phyloP scores from a whole-genome alignment of 306 rosid species.

The Vigna reflexopilosa region DNA sequence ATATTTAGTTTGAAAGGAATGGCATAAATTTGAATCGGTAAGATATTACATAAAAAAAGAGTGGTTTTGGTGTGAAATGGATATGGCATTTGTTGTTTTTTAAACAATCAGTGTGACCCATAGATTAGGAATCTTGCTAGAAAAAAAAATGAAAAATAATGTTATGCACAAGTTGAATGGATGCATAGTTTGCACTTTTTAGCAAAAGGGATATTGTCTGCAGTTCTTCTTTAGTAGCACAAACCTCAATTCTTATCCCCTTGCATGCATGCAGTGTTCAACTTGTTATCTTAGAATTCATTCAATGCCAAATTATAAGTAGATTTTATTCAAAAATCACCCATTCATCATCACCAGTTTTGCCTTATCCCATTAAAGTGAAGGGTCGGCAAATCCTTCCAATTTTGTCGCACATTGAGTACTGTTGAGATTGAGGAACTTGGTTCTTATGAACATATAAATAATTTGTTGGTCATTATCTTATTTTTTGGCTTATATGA shows the following conservation, averaged over 20 bases:
- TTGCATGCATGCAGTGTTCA: slow-evolving; percentile 27
- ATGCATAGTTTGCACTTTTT: slow-evolving; percentile 26
- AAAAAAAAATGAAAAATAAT: background rate
- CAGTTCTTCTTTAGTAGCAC: slow-evolving; percentile 26
- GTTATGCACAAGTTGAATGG: slow-evolving; percentile 14
- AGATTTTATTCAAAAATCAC: slow-evolving; percentile 29
- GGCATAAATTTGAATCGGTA: slow-evolving; percentile 34
- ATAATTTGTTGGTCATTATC: background rate
- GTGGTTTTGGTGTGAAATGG: slow-evolving; percentile 42
- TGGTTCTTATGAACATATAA: background rate
- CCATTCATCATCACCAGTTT: background rate
- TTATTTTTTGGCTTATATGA: slow-evolving; percentile 42
- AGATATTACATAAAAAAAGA: slow-evolving; percentile 42
- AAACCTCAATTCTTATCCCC: slow-evolving; percentile 52
- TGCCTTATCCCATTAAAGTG: slow-evolving; percentile 47
- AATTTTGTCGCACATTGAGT: slow-evolving; percentile 31
- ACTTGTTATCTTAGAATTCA: slow-evolving; percentile 17
- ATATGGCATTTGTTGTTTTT: slow-evolving; percentile 26
- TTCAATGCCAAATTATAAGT: background rate
- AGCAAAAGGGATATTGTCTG: slow-evolving; percentile 27
- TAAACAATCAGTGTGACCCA: slow-evolving; percentile 29
- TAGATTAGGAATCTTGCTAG: slow-evolving; percentile 29
- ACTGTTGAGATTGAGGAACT: slow-evolving; percentile 21
- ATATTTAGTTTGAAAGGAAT: slow-evolving; percentile 34
- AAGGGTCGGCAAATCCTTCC: slow-evolving; percentile 56